Conservation (phyloP, 1,284 basidiomycete species). For the Melampsora americana region DNA sequence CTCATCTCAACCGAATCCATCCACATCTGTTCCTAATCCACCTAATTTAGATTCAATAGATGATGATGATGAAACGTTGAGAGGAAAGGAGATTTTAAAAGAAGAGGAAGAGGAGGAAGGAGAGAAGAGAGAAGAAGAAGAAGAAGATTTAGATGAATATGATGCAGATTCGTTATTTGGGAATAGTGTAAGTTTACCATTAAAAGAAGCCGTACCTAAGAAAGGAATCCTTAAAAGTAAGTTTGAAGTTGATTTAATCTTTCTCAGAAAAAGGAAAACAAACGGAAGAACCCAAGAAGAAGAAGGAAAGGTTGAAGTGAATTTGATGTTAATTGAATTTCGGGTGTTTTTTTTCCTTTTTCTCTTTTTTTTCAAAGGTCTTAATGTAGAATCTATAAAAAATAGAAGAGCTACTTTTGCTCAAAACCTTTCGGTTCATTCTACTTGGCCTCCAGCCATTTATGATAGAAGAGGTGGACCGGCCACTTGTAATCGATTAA, state of each 20-base stretch:
- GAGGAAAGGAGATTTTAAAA: conserved; percentile 6
- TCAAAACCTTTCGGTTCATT: conserved; percentile 85
- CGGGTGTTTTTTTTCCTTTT: background rate
- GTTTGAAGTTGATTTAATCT: no score
- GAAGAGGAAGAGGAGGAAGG: background rate
- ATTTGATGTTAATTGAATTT: no score
- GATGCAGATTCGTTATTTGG: conserved; percentile 53
- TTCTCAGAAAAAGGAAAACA: no score
- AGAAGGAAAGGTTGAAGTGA: no score
- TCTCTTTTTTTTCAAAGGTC: conserved; percentile 48
- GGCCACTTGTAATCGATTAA: conserved; percentile 92
- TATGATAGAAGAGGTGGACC: conserved; percentile 94
- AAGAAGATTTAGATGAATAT: conserved; percentile 60
- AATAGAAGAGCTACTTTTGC: conserved; percentile 68
- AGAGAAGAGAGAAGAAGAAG: conserved; percentile 3
- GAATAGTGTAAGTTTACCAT: conserved; percentile 65
- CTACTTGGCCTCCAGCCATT: conserved; percentile 83
- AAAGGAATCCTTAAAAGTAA: conserved; percentile 81
- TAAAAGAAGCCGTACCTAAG: conserved; percentile 62
- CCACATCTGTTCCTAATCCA: no score
- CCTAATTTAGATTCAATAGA: no score
- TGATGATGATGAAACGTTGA: conserved; percentile 20
- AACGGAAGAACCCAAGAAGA: no score
- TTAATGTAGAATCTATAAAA: conserved; percentile 31
- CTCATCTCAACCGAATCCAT: background rate